Evolutionary conservation across 108 stramenopile species (phyloP).

Genomic region (Nitzschia palea): DNA sequence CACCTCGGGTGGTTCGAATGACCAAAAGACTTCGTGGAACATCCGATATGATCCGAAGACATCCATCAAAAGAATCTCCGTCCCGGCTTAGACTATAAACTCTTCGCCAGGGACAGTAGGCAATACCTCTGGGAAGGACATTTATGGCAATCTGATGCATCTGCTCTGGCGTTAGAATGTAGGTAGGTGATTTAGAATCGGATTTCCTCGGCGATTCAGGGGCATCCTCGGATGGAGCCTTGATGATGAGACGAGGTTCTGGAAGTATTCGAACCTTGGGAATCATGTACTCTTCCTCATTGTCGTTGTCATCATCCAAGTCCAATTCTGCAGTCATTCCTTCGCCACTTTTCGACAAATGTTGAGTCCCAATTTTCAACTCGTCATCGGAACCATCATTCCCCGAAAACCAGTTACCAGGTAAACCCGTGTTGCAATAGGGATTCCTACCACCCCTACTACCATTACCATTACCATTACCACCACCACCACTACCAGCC

Average conservation of each 20-base stretch:
- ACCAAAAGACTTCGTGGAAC: slow-evolving; percentile 67
- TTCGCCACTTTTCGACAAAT: slow-evolving; percentile 32
- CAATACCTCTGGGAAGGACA: slow-evolving; percentile 63
- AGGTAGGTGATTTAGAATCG: slow-evolving; percentile 16
- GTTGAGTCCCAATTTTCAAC: background rate
- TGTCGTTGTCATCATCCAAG: background rate
- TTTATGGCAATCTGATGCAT: slow-evolving; percentile 52
- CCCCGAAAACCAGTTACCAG: background rate
- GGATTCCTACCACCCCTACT: background rate
- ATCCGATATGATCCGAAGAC: slow-evolving; percentile 59
- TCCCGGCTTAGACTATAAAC: slow-evolving; percentile 77
- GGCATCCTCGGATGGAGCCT: slow-evolving; percentile 15
- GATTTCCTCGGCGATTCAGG: background rate
- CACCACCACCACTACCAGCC: background rate
- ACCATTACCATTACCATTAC: background rate
- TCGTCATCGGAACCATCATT: background rate
- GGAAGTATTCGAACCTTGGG: slow-evolving; percentile 21
- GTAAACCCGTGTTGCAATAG: background rate
- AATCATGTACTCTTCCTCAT: slow-evolving; percentile 8
- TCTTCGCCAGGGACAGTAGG: slow-evolving; percentile 78
- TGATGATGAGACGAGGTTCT: slow-evolving; percentile 16
- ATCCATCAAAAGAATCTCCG: slow-evolving; percentile 84
- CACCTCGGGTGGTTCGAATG: slow-evolving; percentile 56
- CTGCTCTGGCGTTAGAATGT: slow-evolving; percentile 37
- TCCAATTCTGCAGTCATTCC: slow-evolving; percentile 37